phyloP scores from a whole-genome alignment of 225 moss, liverwort and hornwort species.

The Sphagnum tenellum region DNA sequence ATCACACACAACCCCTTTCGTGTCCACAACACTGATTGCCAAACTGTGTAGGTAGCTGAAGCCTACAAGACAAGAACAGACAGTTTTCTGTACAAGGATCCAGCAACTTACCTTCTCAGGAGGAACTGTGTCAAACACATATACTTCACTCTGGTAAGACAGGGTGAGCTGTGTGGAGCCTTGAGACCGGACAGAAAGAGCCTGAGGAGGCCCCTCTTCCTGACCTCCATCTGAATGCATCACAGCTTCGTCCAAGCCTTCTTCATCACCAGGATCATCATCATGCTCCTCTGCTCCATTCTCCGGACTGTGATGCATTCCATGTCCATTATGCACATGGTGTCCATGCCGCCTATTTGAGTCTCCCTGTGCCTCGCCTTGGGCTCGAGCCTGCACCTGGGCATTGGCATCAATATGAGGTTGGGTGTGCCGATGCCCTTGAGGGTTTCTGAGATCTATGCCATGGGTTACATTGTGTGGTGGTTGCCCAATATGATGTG shows the following conservation, averaged over 20 bases:
- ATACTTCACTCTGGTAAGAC: slow-evolving; percentile 94
- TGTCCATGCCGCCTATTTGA: slow-evolving; percentile 42
- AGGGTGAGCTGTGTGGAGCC: slow-evolving; percentile 86
- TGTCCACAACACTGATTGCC: no score
- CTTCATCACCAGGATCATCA: slow-evolving; percentile 77
- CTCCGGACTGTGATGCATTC: slow-evolving; percentile 63
- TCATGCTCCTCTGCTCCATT: slow-evolving; percentile 73
- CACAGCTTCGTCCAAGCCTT: slow-evolving; percentile 86
- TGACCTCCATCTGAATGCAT: slow-evolving; percentile 91
- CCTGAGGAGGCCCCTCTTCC: slow-evolving; percentile 46
- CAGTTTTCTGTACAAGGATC: neutral
- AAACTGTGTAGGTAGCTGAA: no score
- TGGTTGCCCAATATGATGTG: slow-evolving; percentile 54
- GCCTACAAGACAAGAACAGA: neutral
- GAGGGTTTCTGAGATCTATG: slow-evolving; percentile 34
- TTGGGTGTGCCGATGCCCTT: slow-evolving; percentile 39
- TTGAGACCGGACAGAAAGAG: slow-evolving; percentile 63
- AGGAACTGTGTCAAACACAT: slow-evolving; percentile 93
- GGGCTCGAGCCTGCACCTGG: slow-evolving; percentile 31
- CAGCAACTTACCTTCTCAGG: slow-evolving; percentile 63
- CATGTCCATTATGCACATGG: slow-evolving; percentile 45
- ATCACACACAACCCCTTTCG: neutral
- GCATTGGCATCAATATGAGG: slow-evolving; percentile 8
- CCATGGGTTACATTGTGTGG: slow-evolving; percentile 56
- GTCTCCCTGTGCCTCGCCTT: slow-evolving; percentile 39